Evolutionary conservation across 2,329 filamentous ascomycete genomes (phyloP).

Genomic region (Monosporascus sp.): DNA sequence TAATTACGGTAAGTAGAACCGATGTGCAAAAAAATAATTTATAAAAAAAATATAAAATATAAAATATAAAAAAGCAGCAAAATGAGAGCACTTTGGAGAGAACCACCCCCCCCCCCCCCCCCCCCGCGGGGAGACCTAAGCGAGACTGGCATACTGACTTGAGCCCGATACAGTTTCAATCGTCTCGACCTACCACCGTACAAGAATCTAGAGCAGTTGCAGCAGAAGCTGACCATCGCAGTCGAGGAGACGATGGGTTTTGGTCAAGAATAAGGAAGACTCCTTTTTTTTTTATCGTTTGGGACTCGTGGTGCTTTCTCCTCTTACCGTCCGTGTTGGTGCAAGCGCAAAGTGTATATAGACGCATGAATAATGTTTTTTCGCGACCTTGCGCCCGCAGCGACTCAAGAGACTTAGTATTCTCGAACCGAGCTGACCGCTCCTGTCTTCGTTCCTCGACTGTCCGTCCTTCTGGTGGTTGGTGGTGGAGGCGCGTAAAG

Average conservation of each 20-base stretch:
- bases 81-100: too few species aligned
- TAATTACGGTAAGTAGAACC: too few species aligned
- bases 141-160: slow-evolving; percentile 20
- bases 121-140: neutral
- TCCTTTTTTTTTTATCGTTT: neutral
- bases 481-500: too few species aligned
- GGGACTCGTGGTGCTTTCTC: neutral
- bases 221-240: slow-evolving; percentile 88
- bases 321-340: neutral
- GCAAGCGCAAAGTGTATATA: neutral
- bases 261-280: slow-evolving; percentile 74
- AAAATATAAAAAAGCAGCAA: too few species aligned
- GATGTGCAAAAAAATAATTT: too few species aligned
- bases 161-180: slow-evolving; percentile 67
- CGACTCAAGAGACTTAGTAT: too few species aligned
- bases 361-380: neutral
- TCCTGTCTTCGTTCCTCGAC: too few species aligned
- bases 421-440: too few species aligned
- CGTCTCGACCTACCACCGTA: slow-evolving; percentile 92
- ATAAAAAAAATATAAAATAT: too few species aligned
- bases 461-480: too few species aligned
- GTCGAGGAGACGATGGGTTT: slow-evolving; percentile 99
- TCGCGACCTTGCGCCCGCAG: too few species aligned
- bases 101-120: too few species aligned
- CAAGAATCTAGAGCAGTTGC: slow-evolving; percentile 78